These are phyloP conservation scores for Leucaena leucocephala DNA, from an alignment of 306 rosid species.

Conservation along the genomic window DNA sequence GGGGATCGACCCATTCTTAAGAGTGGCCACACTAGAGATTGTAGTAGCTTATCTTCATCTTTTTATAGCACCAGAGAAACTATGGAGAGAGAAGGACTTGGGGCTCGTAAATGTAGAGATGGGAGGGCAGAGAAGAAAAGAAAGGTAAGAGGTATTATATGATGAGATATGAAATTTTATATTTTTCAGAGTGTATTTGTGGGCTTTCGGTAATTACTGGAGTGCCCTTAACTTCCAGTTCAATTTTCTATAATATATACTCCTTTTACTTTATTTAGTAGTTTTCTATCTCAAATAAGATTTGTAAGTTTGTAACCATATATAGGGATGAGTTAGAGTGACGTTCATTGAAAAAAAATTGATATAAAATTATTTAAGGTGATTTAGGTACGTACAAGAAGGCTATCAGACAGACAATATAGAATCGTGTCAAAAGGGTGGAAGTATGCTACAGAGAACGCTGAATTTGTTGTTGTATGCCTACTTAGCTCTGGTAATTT, in stretches of 20 bases:
- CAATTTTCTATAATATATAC: background rate
- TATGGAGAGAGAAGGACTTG: constrained; percentile 15
- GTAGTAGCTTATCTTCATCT: constrained; percentile 30
- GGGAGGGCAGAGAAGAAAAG: constrained; percentile 60
- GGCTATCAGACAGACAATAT: no score
- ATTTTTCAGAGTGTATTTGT: constrained; percentile 26
- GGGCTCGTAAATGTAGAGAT: constrained; percentile 38
- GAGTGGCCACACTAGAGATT: constrained; percentile 17
- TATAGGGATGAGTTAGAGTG: no score
- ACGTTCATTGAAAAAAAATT: no score
- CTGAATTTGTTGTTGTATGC: background rate
- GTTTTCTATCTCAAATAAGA: no score
- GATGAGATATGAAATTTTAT: constrained; percentile 54
- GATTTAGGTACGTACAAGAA: no score
- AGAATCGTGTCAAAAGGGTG: no score
- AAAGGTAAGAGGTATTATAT: constrained; percentile 44
- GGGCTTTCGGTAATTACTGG: constrained; percentile 32
- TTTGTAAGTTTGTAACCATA: no score
- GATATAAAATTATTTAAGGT: no score
- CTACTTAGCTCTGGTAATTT: background rate
- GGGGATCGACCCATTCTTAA: constrained; percentile 89
- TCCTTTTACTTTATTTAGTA: no score
- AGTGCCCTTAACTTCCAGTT: constrained; percentile 44
- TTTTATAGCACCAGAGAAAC: constrained; percentile 28
- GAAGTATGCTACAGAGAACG: no score